These are phyloP conservation scores for Ramichloridium luteum DNA, from an alignment of 2,329 filamentous ascomycete species.

Conservation along the genomic window DNA sequence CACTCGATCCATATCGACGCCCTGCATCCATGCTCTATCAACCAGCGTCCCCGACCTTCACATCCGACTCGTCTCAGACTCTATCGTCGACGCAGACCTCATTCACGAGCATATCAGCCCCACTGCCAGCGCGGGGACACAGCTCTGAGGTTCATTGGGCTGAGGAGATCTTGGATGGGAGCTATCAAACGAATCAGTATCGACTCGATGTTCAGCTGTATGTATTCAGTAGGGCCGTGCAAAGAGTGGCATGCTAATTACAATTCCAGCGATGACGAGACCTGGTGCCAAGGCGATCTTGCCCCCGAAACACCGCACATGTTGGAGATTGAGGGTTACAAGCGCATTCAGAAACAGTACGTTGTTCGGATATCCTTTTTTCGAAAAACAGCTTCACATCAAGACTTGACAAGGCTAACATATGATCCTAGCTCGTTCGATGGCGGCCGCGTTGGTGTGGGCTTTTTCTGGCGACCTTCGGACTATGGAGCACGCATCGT, in stretches of 20 bases:
- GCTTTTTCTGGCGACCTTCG: conserved; percentile 34
- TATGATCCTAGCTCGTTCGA: too few relatives aligned
- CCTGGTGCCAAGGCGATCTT: too few relatives aligned
- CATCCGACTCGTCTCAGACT: conserved; percentile 31
- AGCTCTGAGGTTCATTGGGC: conserved; percentile 31
- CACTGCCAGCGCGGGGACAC: conserved; percentile 7
- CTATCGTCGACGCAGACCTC: conserved; percentile 24
- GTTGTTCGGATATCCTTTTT: too few relatives aligned
- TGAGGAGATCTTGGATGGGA: conserved; percentile 32
- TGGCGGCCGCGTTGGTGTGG: conserved; percentile 27
- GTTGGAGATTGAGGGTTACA: too few relatives aligned
- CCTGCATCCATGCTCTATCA: conserved; percentile 4
- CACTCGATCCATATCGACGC: too few relatives aligned
- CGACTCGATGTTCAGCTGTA: conserved; percentile 15
- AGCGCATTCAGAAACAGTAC: too few relatives aligned
- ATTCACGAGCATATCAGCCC: conserved; percentile 14
- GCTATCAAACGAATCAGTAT: conserved; percentile 28
- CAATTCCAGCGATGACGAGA: too few relatives aligned
- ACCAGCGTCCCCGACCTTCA: conserved; percentile 30
- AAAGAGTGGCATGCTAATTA: too few relatives aligned
- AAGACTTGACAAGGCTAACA: too few relatives aligned
- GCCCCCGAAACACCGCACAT: too few relatives aligned
- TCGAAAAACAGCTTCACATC: too few relatives aligned
- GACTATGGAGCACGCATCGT: conserved; percentile 44
- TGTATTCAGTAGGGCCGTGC: too few relatives aligned